Percentiles rank a stretch among this genome's conserved stretches.
phyloP scores from a whole-genome alignment of 345 rosid species.

The Dipteronia dyeriana region DNA sequence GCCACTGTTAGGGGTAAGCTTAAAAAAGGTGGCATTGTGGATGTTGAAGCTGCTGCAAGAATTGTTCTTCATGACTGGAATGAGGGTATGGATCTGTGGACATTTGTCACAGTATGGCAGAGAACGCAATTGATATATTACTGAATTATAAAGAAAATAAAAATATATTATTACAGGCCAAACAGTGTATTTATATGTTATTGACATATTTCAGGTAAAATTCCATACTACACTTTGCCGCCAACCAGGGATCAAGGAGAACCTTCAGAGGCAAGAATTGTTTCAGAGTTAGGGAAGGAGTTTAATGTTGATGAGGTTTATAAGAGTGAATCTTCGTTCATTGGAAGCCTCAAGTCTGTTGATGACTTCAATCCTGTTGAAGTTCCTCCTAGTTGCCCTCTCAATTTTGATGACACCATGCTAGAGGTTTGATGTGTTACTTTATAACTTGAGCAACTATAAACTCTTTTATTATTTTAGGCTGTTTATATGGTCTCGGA shows the following conservation, averaged over 20 bases:
- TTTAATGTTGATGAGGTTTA: slow-evolving; percentile 86
- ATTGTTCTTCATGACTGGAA: slow-evolving; percentile 93
- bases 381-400: slow-evolving; percentile 68
- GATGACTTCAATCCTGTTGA: slow-evolving; percentile 68
- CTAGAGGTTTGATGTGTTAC: slow-evolving; percentile 57
- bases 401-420: slow-evolving; percentile 70
- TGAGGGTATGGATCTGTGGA: slow-evolving; percentile 50
- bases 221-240: slow-evolving; percentile 88
- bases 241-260: slow-evolving; percentile 67
- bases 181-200: slow-evolving; percentile 1
- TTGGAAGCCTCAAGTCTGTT: slow-evolving; percentile 83
- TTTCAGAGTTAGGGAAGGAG: slow-evolving; percentile 71
- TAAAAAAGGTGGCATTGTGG: slow-evolving; percentile 92
- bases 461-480: neutral
- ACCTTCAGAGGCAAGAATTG: slow-evolving; percentile 72
- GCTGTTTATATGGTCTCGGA: neutral
- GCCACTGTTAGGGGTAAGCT: slow-evolving; percentile 92
- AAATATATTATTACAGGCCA: neutral
- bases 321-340: slow-evolving; percentile 72
- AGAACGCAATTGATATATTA: neutral
- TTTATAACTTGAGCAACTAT: neutral
- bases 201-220: slow-evolving; percentile 63
- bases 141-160: neutral
- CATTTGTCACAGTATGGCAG: neutral
- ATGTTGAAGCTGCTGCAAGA: slow-evolving; percentile 85